These are phyloP conservation scores for Azolla pinnata DNA, from an alignment of 75 land plant species.

Conservation along the genomic window DNA sequence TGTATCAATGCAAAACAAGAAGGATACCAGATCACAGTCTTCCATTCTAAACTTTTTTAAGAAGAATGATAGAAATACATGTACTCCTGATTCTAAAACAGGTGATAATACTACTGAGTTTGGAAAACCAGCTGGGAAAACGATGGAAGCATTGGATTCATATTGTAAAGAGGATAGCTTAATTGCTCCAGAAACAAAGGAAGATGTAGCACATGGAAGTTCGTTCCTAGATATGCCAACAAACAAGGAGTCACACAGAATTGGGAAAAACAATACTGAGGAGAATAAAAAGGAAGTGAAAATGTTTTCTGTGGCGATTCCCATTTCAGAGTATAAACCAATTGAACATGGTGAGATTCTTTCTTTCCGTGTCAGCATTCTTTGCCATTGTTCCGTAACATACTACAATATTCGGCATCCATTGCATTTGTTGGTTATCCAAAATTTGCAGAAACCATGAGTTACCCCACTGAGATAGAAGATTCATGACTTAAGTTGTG, in stretches of 20 bases:
- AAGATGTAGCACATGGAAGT: no score
- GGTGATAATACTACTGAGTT: background rate
- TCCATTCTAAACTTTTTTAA: slow-evolving; percentile 25
- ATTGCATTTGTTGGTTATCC: background rate
- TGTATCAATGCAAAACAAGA: slow-evolving; percentile 3
- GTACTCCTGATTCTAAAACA: background rate
- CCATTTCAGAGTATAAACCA: slow-evolving; percentile 61
- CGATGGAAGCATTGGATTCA: slow-evolving; percentile 47
- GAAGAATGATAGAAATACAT: slow-evolving; percentile 3
- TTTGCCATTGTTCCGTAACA: background rate
- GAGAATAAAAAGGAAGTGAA: slow-evolving; percentile 3
- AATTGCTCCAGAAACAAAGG: background rate
- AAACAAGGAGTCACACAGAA: no score
- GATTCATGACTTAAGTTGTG: no score
- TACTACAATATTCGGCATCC: no score
- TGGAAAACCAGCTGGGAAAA: slow-evolving; percentile 11
- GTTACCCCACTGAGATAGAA: no score
- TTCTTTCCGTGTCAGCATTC: background rate
- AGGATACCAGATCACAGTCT: slow-evolving; percentile 8
- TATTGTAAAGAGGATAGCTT: slow-evolving; percentile 23
- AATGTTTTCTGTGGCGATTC: slow-evolving; percentile 31
- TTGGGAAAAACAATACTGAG: background rate
- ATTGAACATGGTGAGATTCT: slow-evolving; percentile 55
- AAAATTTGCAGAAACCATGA: background rate
- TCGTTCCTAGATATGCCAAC: no score